Base-by-base conservation (phyloP, 139 green algal genomes). In the Micractinium sp. region DNA sequence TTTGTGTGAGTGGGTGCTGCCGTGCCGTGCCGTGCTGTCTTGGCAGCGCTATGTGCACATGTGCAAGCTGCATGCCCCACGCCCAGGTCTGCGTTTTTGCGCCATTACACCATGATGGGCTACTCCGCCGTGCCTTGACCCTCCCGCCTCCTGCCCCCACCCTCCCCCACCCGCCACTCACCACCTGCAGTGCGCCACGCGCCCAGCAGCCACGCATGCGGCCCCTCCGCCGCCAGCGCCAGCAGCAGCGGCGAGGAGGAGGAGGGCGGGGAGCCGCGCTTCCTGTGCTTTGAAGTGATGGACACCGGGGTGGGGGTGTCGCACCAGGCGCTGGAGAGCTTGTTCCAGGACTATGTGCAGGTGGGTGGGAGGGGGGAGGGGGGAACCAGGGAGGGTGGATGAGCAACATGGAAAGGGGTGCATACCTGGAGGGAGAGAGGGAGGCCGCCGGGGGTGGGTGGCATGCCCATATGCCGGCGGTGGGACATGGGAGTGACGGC, bases 341-440 rank as follows among this genome's bases (percentile, higher is more conserved):
- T 98, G 84, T 98, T 98, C 88, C 92, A 91, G 35, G 93, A 97
- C 81, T 98, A 94, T 79, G 92, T 97, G 25, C 93, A 94, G 90
- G 91, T 90, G 38, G 16, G 35, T 1, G 78, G 35, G 16, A 15
- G 41, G 15, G 31, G 71, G 41, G 41, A 77, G 71, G 29, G 27
- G 71, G 25, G 71, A 14, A 36, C 15, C 71, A 38, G 47, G 47
- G 9, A 5, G 9, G 47, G 47, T 5, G 47, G 47, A 56, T 56
- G 47, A 9, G 47, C 47, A 56, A 9, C 47, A 56, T 56, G 47
- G 9, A 5, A 9, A 56, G 47, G 47, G 47, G 47, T 56, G n/a
- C n/a, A n/a, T n/a, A n/a, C n/a, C n/a, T n/a, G n/a, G n/a, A n/a
- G n/a, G n/a, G n/a, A n/a, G n/a, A n/a, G n/a, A n/a, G n/a, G n/a